Base-by-base conservation (phyloP, 805 yeast genomes). In the Candida lessepsii region DNA sequence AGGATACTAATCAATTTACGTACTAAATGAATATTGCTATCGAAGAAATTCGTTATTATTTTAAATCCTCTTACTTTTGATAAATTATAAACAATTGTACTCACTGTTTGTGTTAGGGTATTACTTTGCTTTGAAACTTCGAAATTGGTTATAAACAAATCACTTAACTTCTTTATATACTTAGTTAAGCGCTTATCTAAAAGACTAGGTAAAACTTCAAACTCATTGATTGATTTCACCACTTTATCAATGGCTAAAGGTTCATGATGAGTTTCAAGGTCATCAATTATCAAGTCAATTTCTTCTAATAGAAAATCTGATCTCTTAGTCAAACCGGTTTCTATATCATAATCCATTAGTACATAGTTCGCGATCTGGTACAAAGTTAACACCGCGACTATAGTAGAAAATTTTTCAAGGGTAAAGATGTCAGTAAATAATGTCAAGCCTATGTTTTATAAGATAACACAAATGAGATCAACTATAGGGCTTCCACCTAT, bases 401-500 rank as follows among this genome's bases (percentile, higher is more conserved):
- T 10, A 11, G 21, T 19, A 5, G 16, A 25, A 34, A 34, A 16
- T 11, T 26, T 34, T 17, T 10, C 13, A 32, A 28, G 11, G 30
- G 21, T 13, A 15, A 29, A 28, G 29, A 39, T 39, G 42, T 32
- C 42, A 27, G 40, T 17, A 4, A 21, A 23, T 20, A 27, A 17
- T 7, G 32, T 20, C 19, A 40, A 40, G 16, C 23, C 21, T 14
- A 34, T 35, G 41, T 59, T 44, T 41, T 70, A 69, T 53, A 80
- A 84, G 60, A 78, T 89, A 42, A 81, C 89, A 15, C 88, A 88
- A 53, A 65, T 74, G 38, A 78, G 95, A 58, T 89, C 97, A 2
- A 73, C 88, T 5, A 89, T 91, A 46, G 96, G 96, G 1, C 71
- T 88, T 53, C 95, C 96, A 9, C 76, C 80, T 41, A 63, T 70